Percentiles rank a stretch among this genome's conserved stretches.
Conservation (phyloP, 108 stramenopile genomes). For the Skeletonema grethae region DNA sequence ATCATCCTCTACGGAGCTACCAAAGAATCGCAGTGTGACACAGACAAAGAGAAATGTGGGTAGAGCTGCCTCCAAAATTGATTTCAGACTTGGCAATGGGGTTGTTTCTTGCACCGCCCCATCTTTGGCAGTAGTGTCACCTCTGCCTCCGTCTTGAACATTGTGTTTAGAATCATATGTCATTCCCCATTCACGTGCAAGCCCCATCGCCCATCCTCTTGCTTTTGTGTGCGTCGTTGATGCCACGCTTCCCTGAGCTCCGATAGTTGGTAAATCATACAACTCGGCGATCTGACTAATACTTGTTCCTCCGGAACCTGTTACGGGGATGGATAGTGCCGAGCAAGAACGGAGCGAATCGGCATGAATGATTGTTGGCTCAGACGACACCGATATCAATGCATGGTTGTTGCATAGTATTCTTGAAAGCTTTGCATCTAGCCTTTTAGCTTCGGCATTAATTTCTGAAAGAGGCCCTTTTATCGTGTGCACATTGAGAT, state of each 20-base stretch:
- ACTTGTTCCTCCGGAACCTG: conserved; percentile 70
- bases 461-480: conserved; percentile 41
- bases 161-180: conserved; percentile 45
- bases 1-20: conserved; percentile 5
- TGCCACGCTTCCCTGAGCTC: conserved; percentile 72
- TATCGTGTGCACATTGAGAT: conserved; percentile 19
- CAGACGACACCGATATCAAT: conserved; percentile 58
- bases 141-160: background rate
- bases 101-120: conserved; percentile 17
- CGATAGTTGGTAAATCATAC: conserved; percentile 52
- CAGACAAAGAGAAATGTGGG: conserved; percentile 63
- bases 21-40: conserved; percentile 30
- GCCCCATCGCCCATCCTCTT: conserved; percentile 54
- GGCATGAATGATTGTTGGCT: conserved; percentile 36
- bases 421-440: conserved; percentile 26
- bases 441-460: conserved; percentile 26
- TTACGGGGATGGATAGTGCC: conserved; percentile 49
- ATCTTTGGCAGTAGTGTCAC: background rate
- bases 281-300: conserved; percentile 43
- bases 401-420: conserved; percentile 19
- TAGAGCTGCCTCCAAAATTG: conserved; percentile 59
- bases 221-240: conserved; percentile 69
- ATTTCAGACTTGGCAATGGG: conserved; percentile 20
- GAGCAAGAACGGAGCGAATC: conserved; percentile 29
- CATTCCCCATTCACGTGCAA: conserved; percentile 51